Base-by-base conservation (phyloP, 78 protist species). In the Dictyostelium citrinum region DNA sequence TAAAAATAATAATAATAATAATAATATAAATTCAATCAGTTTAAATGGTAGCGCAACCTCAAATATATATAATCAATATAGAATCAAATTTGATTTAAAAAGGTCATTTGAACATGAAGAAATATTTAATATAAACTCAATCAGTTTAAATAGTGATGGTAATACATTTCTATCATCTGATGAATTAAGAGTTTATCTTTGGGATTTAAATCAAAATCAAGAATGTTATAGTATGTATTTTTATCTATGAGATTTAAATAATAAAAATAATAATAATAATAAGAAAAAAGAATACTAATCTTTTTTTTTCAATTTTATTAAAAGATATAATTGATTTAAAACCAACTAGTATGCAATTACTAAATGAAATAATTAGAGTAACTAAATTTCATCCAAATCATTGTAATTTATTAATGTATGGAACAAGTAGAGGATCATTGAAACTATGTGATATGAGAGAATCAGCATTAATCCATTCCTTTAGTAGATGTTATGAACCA, bases 91-190 rank as follows among this genome's bases (percentile, higher is more conserved):
- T 55, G 35, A 55, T 55, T 55, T 80, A 55, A 80, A 80, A 55
- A 27, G 72, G 61, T 31, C 51, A 58, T 80, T 80, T 68, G 86
- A 88, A 88, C 84, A 88, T 41, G 85, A 78, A 78, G 93, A 88
- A n/a, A 88, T 88, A 4, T 88, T 88, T 58, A 88, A 88, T 64
- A 33, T 88, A 20, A 88, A 88, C 43, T 88, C 93, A 3, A 77
- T 88, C 8, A 88, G 93, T 88, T 58, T 88, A 35, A 88, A 88
- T 67, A 88, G 93, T 67, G 93, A 88, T 29, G 55, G 93, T 46
- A 81, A 88, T 16, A 88, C 93, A n/a, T 88, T 88, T 46, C 67
- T 88, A 27, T 88, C 93, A 6, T 88, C 93, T 5, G 93, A 88
- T 67, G 93, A 88, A 67, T 67, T 88, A 12, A 88, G 93, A 88